phyloP scores from a whole-genome alignment of 73 alveolate genomes.

The Paramecium sonneborni region DNA sequence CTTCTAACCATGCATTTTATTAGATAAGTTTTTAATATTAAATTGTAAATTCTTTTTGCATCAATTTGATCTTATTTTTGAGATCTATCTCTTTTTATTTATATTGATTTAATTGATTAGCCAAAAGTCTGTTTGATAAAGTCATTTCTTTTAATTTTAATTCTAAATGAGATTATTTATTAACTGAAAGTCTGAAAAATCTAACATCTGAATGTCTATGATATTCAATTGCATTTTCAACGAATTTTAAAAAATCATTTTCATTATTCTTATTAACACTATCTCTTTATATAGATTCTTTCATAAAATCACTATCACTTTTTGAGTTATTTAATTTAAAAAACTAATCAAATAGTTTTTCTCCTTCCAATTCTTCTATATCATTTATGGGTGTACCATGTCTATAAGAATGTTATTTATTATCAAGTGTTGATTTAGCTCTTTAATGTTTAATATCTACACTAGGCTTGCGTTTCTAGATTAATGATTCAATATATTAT shows the following conservation, averaged over 20 bases:
- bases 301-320: not conserved
- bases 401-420: not conserved
- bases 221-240: conserved; percentile 18
- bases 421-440: conserved; percentile 25
- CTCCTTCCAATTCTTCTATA: conserved; percentile 5
- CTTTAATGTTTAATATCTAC: conserved; percentile 9
- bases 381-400: not conserved
- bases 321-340: conserved; percentile 1
- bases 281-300: not conserved
- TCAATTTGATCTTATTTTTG: not conserved
- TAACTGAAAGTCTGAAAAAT: conserved; percentile 5
- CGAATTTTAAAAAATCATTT: not conserved
- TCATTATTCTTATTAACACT: not conserved
- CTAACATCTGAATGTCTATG: not conserved
- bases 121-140: not conserved
- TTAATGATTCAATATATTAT: not conserved
- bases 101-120: not conserved
- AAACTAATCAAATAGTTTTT: conserved; percentile 36
- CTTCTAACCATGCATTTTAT: not conserved
- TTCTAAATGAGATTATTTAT: not conserved
- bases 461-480: conserved; percentile 5
- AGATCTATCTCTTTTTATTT: not conserved
- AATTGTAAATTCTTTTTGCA: not conserved
- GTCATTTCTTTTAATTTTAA: not conserved
- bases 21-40: not conserved